Evolutionary conservation across 2,329 filamentous ascomycete genomes (phyloP), one percentile per base, ranked within the genome.

Genomic region (Blumeria graminis): DNA sequence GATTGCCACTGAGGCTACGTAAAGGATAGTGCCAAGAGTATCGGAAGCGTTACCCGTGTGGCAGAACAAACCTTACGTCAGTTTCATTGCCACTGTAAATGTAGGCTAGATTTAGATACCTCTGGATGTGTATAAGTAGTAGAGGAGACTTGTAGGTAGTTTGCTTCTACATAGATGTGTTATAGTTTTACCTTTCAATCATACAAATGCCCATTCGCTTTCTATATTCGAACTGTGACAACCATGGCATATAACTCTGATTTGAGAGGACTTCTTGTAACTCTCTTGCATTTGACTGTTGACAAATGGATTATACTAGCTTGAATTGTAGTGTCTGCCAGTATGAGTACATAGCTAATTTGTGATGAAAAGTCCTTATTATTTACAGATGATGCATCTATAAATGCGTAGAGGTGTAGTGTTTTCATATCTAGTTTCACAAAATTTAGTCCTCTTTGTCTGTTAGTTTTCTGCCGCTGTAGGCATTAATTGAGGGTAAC

Each of bases 221-320:
- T n/a, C n/a, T n/a, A n/a, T n/a, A n/a, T n/a, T n/a, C n/a, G n/a
- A n/a, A n/a, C n/a, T n/a, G n/a, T n/a, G n/a, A n/a, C n/a, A n/a
- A n/a, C n/a, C 22, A 50, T 50, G n/a, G 45, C 45, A 50, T 50
- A 50, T 9, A 50, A 32, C n/a, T 50, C 45, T 10, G 45, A 50
- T 18, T 18, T n/a, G 11, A 50, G 8, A 3, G 33, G 18, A n/a
- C 16, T 28, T 13, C 45, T 8, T 50, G 45, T 50, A 32, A 50
- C 45, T 50, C 22, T 18, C 16, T n/a, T 9, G 33, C 16, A 50
- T 9, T 50, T 50, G 13, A 50, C 22, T 13, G 45, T 32, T 50
- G 10, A 13, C 28, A 41, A 50, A 50, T 56, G 43, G 11, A 56
- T 41, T n/a, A 56, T 56, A 50, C 50, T 50, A 16, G 55, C 55